Base-by-base conservation (phyloP, 2,329 filamentous ascomycete genomes). In the Chrysosphaeria jannelii region DNA sequence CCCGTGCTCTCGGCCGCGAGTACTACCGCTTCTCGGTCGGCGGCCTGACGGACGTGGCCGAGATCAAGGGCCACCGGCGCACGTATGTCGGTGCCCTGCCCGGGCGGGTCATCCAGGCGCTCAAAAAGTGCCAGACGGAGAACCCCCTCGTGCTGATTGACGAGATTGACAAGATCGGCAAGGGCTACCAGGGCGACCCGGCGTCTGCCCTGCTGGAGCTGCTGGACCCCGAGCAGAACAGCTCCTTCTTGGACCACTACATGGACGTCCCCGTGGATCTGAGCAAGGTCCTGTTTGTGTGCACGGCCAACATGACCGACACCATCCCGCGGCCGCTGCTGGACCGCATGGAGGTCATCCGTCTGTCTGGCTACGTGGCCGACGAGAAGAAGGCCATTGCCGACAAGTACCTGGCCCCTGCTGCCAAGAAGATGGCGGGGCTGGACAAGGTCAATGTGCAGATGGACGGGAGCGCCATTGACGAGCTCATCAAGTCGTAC, bases 381-480 rank as follows among this genome's bases (percentile, higher is more conserved):
- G 81, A 97, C 33, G 85, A 97, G 54, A 97, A 97, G 57, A 91
- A 89, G 65, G 81, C 85, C 3, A 97, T 97, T 36, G 85, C 85
- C 4, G 70, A 97, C 40, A 62, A 64, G 32, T 97, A 97, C 39
- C 60, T 97, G 13, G 74, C 75, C 1, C 85, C 85, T 6, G 70
- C 76, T 22, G 85, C 88, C n/a, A 89, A 89, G 45, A 79, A 91
- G 31, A 53, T 89, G 28, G 81, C 76, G 18, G 85, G 85, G 14
- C 49, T 97, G 30, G 76, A 89, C 40, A 61, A 85, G 11, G 81
- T 79, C 11, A 70, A 91, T 38, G 79, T 97, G n/a, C 51, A 52
- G n/a, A 53, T 97, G 20, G 68, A 65, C 30, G 66, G 78, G 34
- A 69, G 72, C 27, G 88, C 81, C 8, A 88, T 97, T 21, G 70